Conservation (phyloP, 1,284 basidiomycete species). For the Cryptococcus sp. region DNA sequence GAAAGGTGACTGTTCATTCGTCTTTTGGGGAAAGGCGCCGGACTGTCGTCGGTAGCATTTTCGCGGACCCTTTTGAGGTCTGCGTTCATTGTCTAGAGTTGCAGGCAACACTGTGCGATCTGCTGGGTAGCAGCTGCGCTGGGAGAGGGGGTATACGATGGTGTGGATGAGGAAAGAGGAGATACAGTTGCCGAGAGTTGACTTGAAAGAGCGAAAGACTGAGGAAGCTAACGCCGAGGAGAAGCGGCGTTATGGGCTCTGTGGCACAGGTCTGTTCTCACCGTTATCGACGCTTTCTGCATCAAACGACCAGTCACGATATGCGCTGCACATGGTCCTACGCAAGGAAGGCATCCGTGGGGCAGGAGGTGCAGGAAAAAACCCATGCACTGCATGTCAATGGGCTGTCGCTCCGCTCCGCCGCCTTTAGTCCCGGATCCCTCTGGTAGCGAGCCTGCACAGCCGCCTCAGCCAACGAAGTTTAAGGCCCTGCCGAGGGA, state of each 20-base stretch:
- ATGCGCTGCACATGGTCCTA: too few species aligned
- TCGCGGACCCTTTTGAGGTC: conserved; percentile 48
- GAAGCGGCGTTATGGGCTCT: conserved; percentile 5
- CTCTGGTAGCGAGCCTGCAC: too few species aligned
- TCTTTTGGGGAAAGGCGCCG: conserved; percentile 33
- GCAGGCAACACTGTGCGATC: background rate
- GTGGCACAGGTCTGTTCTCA: conserved; percentile 1
- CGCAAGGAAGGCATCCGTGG: too few species aligned
- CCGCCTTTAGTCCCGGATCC: too few species aligned
- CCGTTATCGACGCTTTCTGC: too few species aligned
- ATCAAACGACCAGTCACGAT: too few species aligned
- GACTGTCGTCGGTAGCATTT: conserved; percentile 30
- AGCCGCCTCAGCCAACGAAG: too few species aligned
- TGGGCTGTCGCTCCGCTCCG: too few species aligned
- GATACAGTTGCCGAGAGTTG: background rate
- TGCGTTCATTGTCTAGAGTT: conserved; percentile 37
- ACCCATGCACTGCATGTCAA: too few species aligned
- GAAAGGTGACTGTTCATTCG: conserved; percentile 27
- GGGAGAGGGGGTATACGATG: background rate
- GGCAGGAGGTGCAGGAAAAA: too few species aligned
- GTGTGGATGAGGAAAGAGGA: background rate
- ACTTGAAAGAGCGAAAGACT: background rate
- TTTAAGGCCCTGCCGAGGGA: too few species aligned
- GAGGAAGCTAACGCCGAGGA: background rate
- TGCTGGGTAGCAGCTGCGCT: too few species aligned